phyloP scores from a whole-genome alignment of 805 yeast species.

The Candida vartiovaarae region DNA sequence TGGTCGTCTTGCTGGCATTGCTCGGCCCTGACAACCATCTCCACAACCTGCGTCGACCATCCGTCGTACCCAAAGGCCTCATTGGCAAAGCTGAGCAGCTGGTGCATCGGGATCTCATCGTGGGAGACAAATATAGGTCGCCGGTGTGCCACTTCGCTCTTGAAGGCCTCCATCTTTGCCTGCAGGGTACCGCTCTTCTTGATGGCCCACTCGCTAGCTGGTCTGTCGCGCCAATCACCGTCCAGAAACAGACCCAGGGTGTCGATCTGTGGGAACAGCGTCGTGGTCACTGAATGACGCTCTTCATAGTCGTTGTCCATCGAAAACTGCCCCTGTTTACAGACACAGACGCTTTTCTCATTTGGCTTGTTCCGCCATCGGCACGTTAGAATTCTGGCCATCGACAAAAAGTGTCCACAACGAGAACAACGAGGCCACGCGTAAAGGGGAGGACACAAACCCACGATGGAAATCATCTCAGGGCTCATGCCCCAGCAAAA shows the following conservation, averaged over 20 bases:
- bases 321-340: not conserved
- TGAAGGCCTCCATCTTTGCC: conserved; percentile 34
- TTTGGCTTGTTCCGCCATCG: no score
- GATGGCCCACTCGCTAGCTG: conserved; percentile 41
- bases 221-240: conserved; percentile 29
- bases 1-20: conserved; percentile 2
- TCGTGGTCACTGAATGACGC: not conserved
- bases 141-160: conserved; percentile 4
- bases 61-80: conserved; percentile 51
- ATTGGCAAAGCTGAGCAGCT: conserved; percentile 37
- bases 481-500: conserved; percentile 41
- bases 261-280: conserved; percentile 14
- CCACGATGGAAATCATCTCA: conserved; percentile 32
- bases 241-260: conserved; percentile 21
- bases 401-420: no score
- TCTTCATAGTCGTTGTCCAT: not conserved
- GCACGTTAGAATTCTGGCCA: no score
- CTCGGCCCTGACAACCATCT: conserved; percentile 16
- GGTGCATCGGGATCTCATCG: conserved; percentile 26
- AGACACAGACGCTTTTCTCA: not conserved
- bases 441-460: not conserved
- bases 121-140: conserved; percentile 1
- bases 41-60: conserved; percentile 41
- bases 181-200: conserved; percentile 41
- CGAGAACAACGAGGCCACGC: not conserved